Evolutionary conservation across 129 eudicot species (phyloP), one percentile per base, ranked within the genome.

Genomic region (Calendula officinalis): DNA sequence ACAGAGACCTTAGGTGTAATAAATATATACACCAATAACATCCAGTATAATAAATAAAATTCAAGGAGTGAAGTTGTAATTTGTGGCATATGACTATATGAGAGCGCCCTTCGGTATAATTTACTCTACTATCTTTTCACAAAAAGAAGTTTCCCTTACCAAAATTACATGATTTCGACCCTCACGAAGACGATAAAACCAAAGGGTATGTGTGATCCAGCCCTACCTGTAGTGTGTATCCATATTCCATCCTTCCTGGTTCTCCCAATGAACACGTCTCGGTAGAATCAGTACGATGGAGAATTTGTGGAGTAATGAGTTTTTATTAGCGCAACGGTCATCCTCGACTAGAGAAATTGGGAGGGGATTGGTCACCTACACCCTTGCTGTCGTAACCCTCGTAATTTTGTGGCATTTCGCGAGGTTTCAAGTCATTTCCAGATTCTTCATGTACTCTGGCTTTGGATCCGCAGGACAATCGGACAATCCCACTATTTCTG

Each of bases 341-440:
- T 30, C 51, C 49, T 38, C 67, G 62, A n/a, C 43, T 62, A 39
- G 22, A 44, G 56, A 60, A 62, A 47, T 54, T 43, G 62, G 56
- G 71, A 64, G 56, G 14, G 78, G 75, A 47, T 68, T 78, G 76
- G 15, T 56, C 39, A 72, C 51, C 12, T 77, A 66, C 51, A 72
- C 75, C 52, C 13, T 65, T 54, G 80, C 54, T 30, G 86, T 54
- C 15, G 32, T 77, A 27, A 37, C 77, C 70, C 44, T 81, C 55
- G 46, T 81, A 30, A 46, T 78, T 43, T 9, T 60, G 1, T 78
- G 48, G 64, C 80, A 66, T 35, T 52, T 75, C 36, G n/a, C 58
- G 12, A 43, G 37, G 66, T 48, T 81, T 73, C 67, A 64, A 9
- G 42, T 63, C 71, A 9, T 38, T 51, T 38, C 48, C 15, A 41